Conservation (phyloP, 345 rosid species). For the Geranium brycei region DNA sequence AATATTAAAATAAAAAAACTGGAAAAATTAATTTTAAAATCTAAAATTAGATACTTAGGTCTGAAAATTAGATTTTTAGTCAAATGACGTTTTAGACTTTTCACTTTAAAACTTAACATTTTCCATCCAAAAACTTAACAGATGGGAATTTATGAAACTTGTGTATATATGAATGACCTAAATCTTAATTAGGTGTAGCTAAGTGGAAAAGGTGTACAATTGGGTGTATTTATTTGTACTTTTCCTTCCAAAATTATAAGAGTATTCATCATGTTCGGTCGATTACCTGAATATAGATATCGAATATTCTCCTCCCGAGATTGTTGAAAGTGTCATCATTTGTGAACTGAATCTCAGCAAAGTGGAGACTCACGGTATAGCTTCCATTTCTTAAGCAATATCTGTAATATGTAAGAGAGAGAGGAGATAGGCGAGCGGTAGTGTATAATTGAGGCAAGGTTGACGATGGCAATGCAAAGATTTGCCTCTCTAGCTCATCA, state of each 20-base stretch:
- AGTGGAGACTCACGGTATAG: conserved; percentile 39
- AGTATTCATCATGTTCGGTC: neutral
- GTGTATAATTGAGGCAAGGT: conserved; percentile 19
- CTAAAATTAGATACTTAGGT: too few species aligned
- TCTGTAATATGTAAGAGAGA: conserved; percentile 32
- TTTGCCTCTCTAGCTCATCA: conserved; percentile 4
- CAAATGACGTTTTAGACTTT: too few species aligned
- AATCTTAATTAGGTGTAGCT: too few species aligned
- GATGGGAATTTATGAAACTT: too few species aligned
- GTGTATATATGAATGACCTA: too few species aligned
- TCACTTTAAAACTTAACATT: too few species aligned
- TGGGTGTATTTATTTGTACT: too few species aligned
- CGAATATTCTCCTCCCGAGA: conserved; percentile 35
- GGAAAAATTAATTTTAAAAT: too few species aligned
- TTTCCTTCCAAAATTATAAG: neutral
- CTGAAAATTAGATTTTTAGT: too few species aligned
- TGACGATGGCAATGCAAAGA: conserved; percentile 9
- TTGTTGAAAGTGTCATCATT: conserved; percentile 23
- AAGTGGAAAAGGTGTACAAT: too few species aligned
- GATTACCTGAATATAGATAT: conserved; percentile 48
- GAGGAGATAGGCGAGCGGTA: conserved; percentile 35
- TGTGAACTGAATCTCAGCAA: conserved; percentile 38
- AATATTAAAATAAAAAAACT: too few species aligned
- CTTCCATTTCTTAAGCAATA: conserved; percentile 42
- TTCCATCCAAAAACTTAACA: too few species aligned